Conservation (phyloP, 495 filamentous ascomycete genomes). For the Paragyromitra xinjiangensis region DNA sequence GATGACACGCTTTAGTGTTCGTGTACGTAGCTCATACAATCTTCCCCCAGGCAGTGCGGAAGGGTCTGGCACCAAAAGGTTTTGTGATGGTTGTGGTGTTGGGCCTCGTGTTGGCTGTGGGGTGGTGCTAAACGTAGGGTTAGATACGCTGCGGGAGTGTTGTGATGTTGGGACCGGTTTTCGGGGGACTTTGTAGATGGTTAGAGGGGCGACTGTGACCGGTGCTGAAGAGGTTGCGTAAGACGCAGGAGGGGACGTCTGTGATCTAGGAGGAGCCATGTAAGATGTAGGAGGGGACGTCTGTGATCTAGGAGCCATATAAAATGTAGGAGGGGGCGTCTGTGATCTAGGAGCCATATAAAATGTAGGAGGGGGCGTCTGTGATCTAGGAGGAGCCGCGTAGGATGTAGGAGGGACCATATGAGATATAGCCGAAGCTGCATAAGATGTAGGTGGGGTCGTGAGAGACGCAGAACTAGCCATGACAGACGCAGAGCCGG, state of each 20-base stretch:
- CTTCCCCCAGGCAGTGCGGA: slow-evolving; percentile 21
- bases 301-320: neutral
- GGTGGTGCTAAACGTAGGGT: neutral
- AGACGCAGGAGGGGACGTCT: neutral
- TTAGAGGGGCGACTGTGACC: neutral
- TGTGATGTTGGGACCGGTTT: slow-evolving; percentile 40
- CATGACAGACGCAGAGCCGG: neutral
- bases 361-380: neutral
- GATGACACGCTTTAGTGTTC: slow-evolving; percentile 21
- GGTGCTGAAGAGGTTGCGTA: neutral
- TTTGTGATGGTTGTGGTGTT: neutral
- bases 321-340: neutral
- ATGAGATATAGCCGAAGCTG: neutral
- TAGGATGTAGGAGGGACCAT: neutral
- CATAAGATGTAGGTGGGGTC: neutral
- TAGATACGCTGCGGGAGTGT: slow-evolving; percentile 7
- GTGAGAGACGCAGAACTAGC: neutral
- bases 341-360: neutral
- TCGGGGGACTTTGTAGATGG: slow-evolving; percentile 35
- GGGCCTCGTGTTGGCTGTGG: neutral
- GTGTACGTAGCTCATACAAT: slow-evolving; percentile 32
- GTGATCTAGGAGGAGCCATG: neutral
- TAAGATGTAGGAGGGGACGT: neutral
- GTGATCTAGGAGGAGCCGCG: neutral
- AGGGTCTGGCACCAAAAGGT: slow-evolving; percentile 1